Percentiles rank a stretch among this genome's conserved stretches.
phyloP scores from a whole-genome alignment of 768 basidiomycete species.

The Tulasnella sp. region DNA sequence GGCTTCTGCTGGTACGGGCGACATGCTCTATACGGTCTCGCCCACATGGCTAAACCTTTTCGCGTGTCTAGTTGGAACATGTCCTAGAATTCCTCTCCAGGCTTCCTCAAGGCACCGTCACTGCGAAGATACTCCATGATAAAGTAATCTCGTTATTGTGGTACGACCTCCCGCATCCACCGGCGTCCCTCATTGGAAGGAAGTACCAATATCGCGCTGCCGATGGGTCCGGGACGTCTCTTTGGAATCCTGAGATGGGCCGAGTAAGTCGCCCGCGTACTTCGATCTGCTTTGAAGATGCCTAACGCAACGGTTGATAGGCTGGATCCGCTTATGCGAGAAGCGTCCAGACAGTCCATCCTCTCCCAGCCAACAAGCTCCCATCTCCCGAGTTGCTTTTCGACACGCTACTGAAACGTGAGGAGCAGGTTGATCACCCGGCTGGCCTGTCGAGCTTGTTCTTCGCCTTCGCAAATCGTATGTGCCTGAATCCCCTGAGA shows the following conservation, averaged over 20 bases:
- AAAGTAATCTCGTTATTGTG: conserved; percentile 34
- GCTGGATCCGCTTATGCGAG: conserved; percentile 53
- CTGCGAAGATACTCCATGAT: conserved; percentile 32
- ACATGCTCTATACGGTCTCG: not conserved
- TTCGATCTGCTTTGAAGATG: not conserved
- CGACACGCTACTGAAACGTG: conserved; percentile 30
- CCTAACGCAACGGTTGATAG: not conserved
- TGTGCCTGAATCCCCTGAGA: not conserved
- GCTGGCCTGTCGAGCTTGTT: conserved; percentile 21
- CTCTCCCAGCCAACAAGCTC: conserved; percentile 33
- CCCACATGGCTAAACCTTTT: not conserved
- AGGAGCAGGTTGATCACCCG: conserved; percentile 23
- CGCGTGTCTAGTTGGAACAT: conserved; percentile 47
- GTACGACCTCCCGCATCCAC: conserved; percentile 33
- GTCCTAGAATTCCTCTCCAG: conserved; percentile 50
- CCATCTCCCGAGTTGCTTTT: conserved; percentile 38
- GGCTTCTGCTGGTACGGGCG: conserved; percentile 45
- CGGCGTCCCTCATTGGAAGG: not conserved
- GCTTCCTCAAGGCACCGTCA: conserved; percentile 36
- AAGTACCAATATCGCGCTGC: not conserved
- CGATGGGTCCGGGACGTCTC: conserved; percentile 3
- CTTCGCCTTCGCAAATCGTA: conserved; percentile 20
- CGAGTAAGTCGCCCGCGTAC: conserved; percentile 27
- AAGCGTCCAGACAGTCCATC: conserved; percentile 36
- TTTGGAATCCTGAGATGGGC: conserved; percentile 10